phyloP scores from a whole-genome alignment of 257 asterid species.

The Verbena officinalis region DNA sequence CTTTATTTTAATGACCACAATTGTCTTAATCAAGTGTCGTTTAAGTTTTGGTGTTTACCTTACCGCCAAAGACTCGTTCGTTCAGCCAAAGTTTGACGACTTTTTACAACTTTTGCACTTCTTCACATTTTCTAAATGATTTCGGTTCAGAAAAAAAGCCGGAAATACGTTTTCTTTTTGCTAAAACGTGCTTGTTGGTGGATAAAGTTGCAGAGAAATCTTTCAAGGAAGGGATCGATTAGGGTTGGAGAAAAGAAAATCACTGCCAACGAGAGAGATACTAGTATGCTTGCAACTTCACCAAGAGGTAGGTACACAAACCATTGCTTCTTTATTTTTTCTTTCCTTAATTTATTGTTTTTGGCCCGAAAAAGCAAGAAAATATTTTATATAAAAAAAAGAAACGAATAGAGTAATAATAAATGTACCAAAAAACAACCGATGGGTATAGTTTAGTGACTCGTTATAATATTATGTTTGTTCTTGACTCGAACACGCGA shows the following conservation, averaged over 20 bases:
- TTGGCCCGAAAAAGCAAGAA: too few species aligned
- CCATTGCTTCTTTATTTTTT: neutral
- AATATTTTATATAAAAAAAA: neutral
- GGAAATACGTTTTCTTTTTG: slow-evolving; percentile 21
- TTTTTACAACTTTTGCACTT: slow-evolving; percentile 15
- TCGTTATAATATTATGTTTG: too few species aligned
- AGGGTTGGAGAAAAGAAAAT: slow-evolving; percentile 53
- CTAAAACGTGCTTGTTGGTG: slow-evolving; percentile 19
- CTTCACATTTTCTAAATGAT: slow-evolving; percentile 5
- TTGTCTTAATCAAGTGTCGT: slow-evolving; percentile 28
- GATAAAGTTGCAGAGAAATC: slow-evolving; percentile 69
- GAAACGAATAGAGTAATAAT: too few species aligned
- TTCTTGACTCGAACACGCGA: too few species aligned
- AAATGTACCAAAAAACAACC: too few species aligned
- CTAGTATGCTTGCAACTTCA: slow-evolving; percentile 41
- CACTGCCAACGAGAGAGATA: slow-evolving; percentile 44
- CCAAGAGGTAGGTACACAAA: slow-evolving; percentile 35
- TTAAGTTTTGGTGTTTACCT: slow-evolving; percentile 27
- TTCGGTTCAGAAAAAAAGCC: neutral
- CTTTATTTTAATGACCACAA: slow-evolving; percentile 10
- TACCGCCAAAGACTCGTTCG: slow-evolving; percentile 1
- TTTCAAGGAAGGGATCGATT: slow-evolving; percentile 70
- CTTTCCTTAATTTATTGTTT: neutral
- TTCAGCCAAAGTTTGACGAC: slow-evolving; percentile 17
- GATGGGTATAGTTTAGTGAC: too few species aligned